phyloP scores from a whole-genome alignment of 2,329 filamentous ascomycete species.

The Elsinoe necatrix region DNA sequence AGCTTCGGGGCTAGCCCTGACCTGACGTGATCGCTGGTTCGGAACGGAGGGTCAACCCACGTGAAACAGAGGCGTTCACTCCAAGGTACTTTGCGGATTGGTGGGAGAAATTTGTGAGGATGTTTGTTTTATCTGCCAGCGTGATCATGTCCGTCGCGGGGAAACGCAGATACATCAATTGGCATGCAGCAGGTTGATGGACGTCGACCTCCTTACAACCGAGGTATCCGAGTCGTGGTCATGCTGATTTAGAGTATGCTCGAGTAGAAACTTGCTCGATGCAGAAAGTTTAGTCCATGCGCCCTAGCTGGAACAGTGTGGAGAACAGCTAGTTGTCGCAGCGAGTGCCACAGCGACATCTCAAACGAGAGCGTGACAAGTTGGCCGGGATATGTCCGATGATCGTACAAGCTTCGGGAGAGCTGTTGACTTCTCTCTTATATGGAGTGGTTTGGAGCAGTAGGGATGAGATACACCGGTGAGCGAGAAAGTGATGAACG shows the following conservation, averaged over 20 bases:
- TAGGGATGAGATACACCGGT: too few relatives aligned
- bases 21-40: constrained; percentile 7
- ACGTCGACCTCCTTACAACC: background rate
- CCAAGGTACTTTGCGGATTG: constrained; percentile 3
- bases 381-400: background rate
- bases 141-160: background rate
- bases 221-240: background rate
- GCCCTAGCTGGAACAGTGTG: background rate
- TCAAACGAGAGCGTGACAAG: background rate
- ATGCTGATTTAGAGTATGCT: background rate
- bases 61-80: background rate
- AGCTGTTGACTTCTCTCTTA: too few relatives aligned
- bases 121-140: background rate
- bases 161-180: background rate
- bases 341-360: background rate
- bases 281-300: background rate
- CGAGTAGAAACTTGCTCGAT: background rate
- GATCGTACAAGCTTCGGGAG: too few relatives aligned
- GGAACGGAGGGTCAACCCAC: background rate
- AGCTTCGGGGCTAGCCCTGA: constrained; percentile 6
- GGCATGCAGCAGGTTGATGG: background rate
- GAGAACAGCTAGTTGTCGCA: background rate
- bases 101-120: background rate
- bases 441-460: too few relatives aligned
- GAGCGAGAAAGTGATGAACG: too few relatives aligned